Evolutionary conservation across 495 filamentous ascomycete species (phyloP), one percentile per base, ranked within the genome.

Genomic region (Thermothielavioides terrestris): DNA sequence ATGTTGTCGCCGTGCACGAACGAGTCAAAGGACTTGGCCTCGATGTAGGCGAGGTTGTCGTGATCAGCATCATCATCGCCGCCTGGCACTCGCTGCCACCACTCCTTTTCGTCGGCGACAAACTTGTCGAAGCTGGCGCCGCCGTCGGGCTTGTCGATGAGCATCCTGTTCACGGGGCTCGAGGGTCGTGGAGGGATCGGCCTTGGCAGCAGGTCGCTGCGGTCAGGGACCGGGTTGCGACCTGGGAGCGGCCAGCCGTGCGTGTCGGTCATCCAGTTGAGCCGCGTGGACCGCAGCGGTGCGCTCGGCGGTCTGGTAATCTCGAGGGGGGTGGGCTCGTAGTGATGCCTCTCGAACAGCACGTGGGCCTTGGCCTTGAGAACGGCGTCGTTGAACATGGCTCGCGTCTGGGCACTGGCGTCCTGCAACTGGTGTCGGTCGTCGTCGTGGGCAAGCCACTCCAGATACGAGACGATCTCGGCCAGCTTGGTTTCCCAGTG

Each of bases 261-360:
- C 0, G 25, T 18, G 26, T 52, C 28, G n/a, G 39, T 36, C 18
- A 53, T 36, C 54, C 54, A 56, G 38, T 57, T 41, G 34, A 64
- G 59, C 2, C 61, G 58, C 7, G 49, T 56, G 12, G 56, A 49
- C 49, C 21, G 42, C 36, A 51, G 27, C 20, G 56, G 46, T 9
- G 36, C 17, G 15, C 32, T 53, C 0, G 52, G 42, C 22, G 48
- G 56, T 12, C 14, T 36, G 10, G 27, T 10, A n/a, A 54, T 42
- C n/a, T 43, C 50, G 0, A 63, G 25, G 17, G 56, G 30, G 3
- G 42, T 53, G 1, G 49, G 37, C 0, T 44, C 42, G 52, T 54
- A 54, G 42, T 59, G 53, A 28, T 64, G 54, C 17, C 47, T 15
- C 22, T 65, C 54, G 20, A 64, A 65, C 11, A 61, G 25, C 9